These are phyloP conservation scores for Rhodotorula diobovata DNA, from an alignment of 768 basidiomycete genomes.

Conservation along the genomic window DNA sequence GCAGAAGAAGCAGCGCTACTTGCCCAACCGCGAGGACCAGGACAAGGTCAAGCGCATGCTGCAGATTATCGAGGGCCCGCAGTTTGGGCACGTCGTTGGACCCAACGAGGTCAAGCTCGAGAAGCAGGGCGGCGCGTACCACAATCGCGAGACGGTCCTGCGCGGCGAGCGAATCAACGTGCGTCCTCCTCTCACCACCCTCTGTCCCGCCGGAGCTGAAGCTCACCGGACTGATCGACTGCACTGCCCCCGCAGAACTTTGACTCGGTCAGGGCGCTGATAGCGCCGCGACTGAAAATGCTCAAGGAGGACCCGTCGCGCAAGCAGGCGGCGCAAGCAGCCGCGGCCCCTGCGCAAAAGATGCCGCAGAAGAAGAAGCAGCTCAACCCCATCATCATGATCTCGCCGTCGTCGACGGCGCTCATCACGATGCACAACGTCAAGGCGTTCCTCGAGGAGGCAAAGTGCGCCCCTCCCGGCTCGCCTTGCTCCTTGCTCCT, in stretches of 20 bases:
- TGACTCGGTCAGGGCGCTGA: constrained; percentile 60
- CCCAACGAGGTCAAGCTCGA: constrained; percentile 49
- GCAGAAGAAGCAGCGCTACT: constrained; percentile 68
- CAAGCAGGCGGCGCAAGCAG: neutral
- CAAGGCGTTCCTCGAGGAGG: constrained; percentile 84
- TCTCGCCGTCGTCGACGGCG: constrained; percentile 89
- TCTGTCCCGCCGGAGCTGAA: neutral
- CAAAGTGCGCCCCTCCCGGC: constrained; percentile 55
- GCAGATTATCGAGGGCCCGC: constrained; percentile 43
- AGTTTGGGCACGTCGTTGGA: constrained; percentile 62
- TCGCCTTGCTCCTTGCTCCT: too few relatives aligned
- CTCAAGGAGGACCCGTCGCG: constrained; percentile 54
- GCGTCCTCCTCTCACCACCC: constrained; percentile 47
- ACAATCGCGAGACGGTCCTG: constrained; percentile 70
- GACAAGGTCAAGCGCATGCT: constrained; percentile 83
- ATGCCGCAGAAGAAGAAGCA: constrained; percentile 43
- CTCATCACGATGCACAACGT: constrained; percentile 98
- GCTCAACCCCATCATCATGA: constrained; percentile 86
- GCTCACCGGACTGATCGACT: neutral
- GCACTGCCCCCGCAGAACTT: constrained; percentile 64
- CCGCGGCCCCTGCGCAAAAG: constrained; percentile 3
- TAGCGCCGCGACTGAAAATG: constrained; percentile 72
- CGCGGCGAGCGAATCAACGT: constrained; percentile 80
- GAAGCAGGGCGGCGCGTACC: constrained; percentile 44
- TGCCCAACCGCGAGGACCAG: constrained; percentile 68